These are phyloP conservation scores for Astrephomene gubernaculifera DNA, from an alignment of 139 green algal species.

Conservation along the genomic window DNA sequence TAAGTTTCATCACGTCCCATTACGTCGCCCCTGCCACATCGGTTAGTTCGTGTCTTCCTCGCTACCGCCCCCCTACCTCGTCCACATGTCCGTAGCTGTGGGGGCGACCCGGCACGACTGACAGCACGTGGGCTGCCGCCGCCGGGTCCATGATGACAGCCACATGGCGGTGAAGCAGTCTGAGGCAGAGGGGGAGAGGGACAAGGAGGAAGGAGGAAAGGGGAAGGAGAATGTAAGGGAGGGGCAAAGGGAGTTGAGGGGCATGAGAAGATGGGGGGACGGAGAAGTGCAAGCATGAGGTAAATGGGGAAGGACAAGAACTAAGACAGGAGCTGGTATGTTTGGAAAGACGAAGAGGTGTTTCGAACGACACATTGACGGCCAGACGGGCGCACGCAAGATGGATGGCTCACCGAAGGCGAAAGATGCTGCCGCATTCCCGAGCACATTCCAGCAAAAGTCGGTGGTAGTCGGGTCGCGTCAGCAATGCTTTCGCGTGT, in stretches of 20 bases:
- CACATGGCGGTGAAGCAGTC: background rate
- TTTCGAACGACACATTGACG: background rate
- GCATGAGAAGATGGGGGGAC: background rate
- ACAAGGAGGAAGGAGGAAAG: background rate
- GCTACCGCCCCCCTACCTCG: background rate
- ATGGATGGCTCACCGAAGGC: background rate
- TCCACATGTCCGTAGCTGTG: conserved; percentile 8
- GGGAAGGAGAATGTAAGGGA: too few relatives aligned
- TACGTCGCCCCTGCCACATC: background rate
- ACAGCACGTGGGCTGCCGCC: conserved; percentile 2
- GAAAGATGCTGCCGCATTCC: conserved; percentile 13
- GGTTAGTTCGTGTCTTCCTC: background rate
- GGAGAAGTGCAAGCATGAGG: background rate
- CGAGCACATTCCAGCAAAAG: background rate
- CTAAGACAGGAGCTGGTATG: background rate
- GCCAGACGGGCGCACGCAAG: background rate
- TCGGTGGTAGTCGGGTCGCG: conserved; percentile 16
- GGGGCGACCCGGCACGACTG: conserved; percentile 8
- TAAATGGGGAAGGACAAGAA: background rate
- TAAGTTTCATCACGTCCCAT: background rate
- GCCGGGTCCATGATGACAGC: conserved; percentile 18
- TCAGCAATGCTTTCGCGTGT: conserved; percentile 16
- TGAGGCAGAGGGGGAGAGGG: background rate
- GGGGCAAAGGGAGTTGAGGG: background rate
- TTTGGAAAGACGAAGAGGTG: background rate